A percentile compares a stretch with the other conserved stretches of the same genome.
phyloP scores from a whole-genome alignment of 257 asterid species.

The Nicotiana obtusifolia region DNA sequence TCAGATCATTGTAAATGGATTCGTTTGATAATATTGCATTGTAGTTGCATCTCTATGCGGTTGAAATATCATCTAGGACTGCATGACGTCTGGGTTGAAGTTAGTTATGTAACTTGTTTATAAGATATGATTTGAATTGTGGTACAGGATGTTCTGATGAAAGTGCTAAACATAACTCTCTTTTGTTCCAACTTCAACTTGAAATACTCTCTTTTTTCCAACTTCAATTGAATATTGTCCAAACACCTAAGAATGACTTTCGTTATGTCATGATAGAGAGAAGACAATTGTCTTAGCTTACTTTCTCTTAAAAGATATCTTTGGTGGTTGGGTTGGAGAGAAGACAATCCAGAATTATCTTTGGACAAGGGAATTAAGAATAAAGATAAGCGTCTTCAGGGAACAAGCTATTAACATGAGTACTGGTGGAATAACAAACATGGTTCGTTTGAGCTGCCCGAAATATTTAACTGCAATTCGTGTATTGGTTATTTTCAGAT shows the following conservation, averaged over 20 bases:
- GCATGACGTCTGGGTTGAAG: not conserved
- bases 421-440: not conserved
- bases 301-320: not conserved
- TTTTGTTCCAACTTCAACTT: too few species aligned
- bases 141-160: not conserved
- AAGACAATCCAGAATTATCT: not conserved
- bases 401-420: not conserved
- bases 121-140: too few species aligned
- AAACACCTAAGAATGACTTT: not conserved
- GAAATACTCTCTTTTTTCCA: too few species aligned
- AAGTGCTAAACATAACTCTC: not conserved
- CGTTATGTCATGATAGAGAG: not conserved
- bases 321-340: not conserved
- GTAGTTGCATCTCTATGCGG: too few species aligned
- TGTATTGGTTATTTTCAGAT: not conserved
- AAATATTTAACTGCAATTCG: not conserved
- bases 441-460: not conserved
- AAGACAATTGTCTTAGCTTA: not conserved
- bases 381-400: not conserved
- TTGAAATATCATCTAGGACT: too few species aligned
- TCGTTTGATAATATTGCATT: too few species aligned
- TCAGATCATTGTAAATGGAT: too few species aligned
- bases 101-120: too few species aligned
- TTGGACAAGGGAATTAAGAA: not conserved
- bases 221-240: too few species aligned